Percentiles rank a stretch among this genome's conserved stretches.
phyloP scores from a whole-genome alignment of 1,139 yeast species.

The Tardiomyces blankii region DNA sequence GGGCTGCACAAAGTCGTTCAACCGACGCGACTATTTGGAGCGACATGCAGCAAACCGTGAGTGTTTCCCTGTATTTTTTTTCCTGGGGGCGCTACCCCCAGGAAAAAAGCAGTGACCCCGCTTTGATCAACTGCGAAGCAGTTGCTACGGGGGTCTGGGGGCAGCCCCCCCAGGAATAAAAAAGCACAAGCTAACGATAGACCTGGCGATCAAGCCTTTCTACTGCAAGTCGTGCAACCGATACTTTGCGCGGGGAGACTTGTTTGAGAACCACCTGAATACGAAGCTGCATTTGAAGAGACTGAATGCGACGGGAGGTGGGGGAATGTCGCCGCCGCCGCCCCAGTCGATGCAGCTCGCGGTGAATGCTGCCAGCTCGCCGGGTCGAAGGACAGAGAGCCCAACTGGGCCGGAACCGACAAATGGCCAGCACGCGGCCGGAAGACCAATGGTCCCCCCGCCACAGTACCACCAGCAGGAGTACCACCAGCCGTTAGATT shows the following conservation, averaged over 20 bases:
- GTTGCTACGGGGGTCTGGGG: too few relatives aligned
- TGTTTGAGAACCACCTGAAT: constrained; percentile 25
- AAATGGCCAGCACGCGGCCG: background rate
- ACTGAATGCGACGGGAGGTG: constrained; percentile 3
- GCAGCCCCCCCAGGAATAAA: background rate
- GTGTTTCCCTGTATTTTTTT: too few relatives aligned
- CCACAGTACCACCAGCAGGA: background rate
- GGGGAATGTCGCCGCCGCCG: background rate
- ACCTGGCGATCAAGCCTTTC: constrained; percentile 24
- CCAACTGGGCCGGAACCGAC: background rate
- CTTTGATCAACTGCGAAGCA: too few relatives aligned
- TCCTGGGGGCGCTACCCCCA: too few relatives aligned
- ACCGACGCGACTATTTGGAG: constrained; percentile 28
- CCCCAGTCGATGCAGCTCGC: background rate
- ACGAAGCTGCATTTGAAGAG: constrained; percentile 22
- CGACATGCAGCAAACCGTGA: constrained; percentile 28
- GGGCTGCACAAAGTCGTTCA: constrained; percentile 28
- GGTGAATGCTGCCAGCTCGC: background rate
- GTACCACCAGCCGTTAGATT: background rate
- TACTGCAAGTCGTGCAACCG: constrained; percentile 23
- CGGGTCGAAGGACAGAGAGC: background rate
- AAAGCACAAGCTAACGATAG: constrained; percentile 3
- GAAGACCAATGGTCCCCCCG: background rate
- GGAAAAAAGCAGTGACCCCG: too few relatives aligned
- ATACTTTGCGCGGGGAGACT: constrained; percentile 23